Evolutionary conservation across 164 flowering plant species (phyloP), one percentile per base, ranked within the genome.

Genomic region (Annona cherimola): DNA sequence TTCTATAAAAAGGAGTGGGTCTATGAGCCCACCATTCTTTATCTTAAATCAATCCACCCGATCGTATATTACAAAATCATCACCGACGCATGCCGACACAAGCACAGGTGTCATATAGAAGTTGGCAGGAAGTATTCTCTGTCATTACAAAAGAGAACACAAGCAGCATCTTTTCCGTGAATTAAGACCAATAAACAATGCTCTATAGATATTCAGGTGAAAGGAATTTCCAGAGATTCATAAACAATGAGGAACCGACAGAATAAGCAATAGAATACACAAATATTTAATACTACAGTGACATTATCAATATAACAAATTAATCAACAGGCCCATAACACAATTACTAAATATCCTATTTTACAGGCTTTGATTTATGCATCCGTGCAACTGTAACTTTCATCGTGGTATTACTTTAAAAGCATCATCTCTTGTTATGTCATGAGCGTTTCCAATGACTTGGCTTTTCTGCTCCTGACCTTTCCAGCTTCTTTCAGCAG

Each of bases 401-500:
- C 62, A n/a, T 60, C 50, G 66, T 70, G 20, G 63, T 71, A 76
- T 79, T 68, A 76, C 84, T 72, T 72, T 74, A 40, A 83, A 75
- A 62, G 42, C 82, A 55, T 72, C 79, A 61, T 74, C 69, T 43
- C 77, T 80, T 71, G 68, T 61, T 45, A 69, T 42, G 41, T 71
- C 62, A 91, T 84, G 41, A 92, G 89, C 70, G 76, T 84, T 83
- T 87, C 93, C 4, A 92, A 76, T 43, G 97, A 92, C 76, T 83
- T 83, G 65, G 81, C 85, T 82, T 90, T 87, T 73, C 92, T 75
- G 84, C 68, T 90, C 44, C 92, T 83, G n/a, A 74, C 86, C 76
- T 86, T 84, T 67, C 97, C 97, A 2, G 93, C 89, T 78, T 90
- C 93, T 76, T 86, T 89, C 63, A 92, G 62, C 55, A 92, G 78